Conservation (phyloP, 1,284 basidiomycete genomes). For the Limonomyces culmigenus region DNA sequence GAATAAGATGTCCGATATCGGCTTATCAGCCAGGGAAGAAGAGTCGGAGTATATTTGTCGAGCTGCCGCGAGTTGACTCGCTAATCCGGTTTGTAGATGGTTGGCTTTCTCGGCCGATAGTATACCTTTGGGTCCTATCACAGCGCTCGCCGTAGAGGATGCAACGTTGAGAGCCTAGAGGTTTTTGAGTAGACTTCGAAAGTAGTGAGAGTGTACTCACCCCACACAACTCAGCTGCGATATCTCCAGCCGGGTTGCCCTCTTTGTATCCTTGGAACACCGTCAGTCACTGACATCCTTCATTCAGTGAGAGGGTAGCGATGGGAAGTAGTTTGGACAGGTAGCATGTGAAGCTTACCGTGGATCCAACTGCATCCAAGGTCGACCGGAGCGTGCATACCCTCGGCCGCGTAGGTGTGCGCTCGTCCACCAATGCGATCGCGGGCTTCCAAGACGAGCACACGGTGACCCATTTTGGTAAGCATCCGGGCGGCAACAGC, state of each 20-base stretch:
- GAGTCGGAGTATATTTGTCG: too few species aligned
- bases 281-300: background rate
- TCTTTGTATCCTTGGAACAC: constrained; percentile 11
- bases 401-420: constrained; percentile 15
- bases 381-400: constrained; percentile 14
- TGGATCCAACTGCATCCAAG: constrained; percentile 30
- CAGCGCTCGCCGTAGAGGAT: constrained; percentile 16
- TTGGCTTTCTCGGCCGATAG: too few species aligned
- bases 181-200: too few species aligned
- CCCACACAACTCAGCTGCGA: constrained; percentile 16
- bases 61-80: too few species aligned
- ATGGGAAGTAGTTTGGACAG: too few species aligned
- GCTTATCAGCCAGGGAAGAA: too few species aligned
- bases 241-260: constrained; percentile 20
- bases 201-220: too few species aligned
- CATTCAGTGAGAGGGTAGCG: background rate
- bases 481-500: constrained; percentile 23
- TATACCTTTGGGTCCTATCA: too few species aligned
- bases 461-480: constrained; percentile 16
- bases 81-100: too few species aligned
- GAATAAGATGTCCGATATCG: too few species aligned
- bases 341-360: too few species aligned
- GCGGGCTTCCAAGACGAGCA: constrained; percentile 26
- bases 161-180: too few species aligned
- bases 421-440: constrained; percentile 26